Base-by-base conservation (phyloP, 139 green algal genomes). In the Pseudopediastrum boryanum region DNA sequence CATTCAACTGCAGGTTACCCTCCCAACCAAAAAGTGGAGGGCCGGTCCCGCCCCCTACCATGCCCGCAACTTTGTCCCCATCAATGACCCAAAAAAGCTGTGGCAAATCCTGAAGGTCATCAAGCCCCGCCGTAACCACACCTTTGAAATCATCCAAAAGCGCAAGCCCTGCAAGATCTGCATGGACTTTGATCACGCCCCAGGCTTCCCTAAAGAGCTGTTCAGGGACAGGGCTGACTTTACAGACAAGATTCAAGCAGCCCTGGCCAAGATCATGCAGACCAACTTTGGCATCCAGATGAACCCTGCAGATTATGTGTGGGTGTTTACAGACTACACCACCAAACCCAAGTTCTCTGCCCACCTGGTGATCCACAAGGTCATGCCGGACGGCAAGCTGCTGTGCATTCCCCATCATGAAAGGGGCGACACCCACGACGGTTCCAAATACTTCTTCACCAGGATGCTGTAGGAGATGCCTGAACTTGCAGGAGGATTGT, bases 131-230 rank as follows among this genome's bases (percentile, higher is more conserved):
- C 50, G 21, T 27, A 50, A 70, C 62, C 62, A 70, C 12, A 46
- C 35, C 62, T 31, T 51, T 38, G 31, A 70, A 21, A 70, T 70
- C 62, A 70, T 70, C 62, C 4, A 51, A 33, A 25, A 21, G 29
- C 36, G 29, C 62, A 44, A 46, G 33, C 35, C 35, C 16, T 70
- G 62, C 62, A 70, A 70, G 62, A 21, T 70, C 13, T 44, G 33
- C 35, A 70, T 70, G 62, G 62, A 70, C 62, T 70, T 70, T 70
- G 62, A 70, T 46, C 23, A 38, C 35, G 29, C 2, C 2, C 36
- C 10, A 6, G 62, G 62, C 62, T 25, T 70, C 23, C 62, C 62
- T 21, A 38, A 10, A 70, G n/a, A 25, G 36, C n/a, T n/a, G n/a
- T 70, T 70, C 46, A 38, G 23, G 23, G 29, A 25, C 62, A 13